phyloP scores from a whole-genome alignment of 306 rosid species.

The Glycyrrhiza uralensis region DNA sequence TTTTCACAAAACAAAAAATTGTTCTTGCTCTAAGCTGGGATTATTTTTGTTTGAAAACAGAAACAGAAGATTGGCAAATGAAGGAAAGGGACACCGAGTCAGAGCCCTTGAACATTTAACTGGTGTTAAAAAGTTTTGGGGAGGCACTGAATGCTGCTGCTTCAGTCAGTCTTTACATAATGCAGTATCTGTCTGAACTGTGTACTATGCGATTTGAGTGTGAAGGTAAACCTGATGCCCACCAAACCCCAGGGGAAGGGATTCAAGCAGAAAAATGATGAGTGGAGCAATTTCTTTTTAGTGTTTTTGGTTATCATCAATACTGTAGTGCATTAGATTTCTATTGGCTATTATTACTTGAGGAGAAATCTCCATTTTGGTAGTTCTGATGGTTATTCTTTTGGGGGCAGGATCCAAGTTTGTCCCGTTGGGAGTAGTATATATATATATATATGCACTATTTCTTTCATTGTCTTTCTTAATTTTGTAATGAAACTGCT shows the following conservation, averaged over 20 bases:
- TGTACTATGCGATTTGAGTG: constrained; percentile 27
- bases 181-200: constrained; percentile 31
- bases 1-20: neutral
- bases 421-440: constrained; percentile 37
- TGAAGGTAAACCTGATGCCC: constrained; percentile 42
- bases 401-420: constrained; percentile 41
- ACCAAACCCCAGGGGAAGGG: constrained; percentile 30
- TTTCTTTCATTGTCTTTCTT: constrained; percentile 16
- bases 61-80: constrained; percentile 62
- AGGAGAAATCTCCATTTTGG: constrained; percentile 55
- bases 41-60: constrained; percentile 51
- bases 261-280: constrained; percentile 24
- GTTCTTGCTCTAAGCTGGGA: constrained; percentile 24
- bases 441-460: constrained; percentile 37
- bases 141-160: constrained; percentile 30
- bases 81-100: constrained; percentile 78
- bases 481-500: constrained; percentile 33
- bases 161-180: constrained; percentile 33
- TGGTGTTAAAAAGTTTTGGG: constrained; percentile 29
- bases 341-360: constrained; percentile 36
- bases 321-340: constrained; percentile 42
- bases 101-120: constrained; percentile 75
- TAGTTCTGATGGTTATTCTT: constrained; percentile 58
- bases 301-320: constrained; percentile 45
- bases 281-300: constrained; percentile 23